Evolutionary conservation across 2,329 filamentous ascomycete species (phyloP).

Genomic region (Mollisiaceae sp.): DNA sequence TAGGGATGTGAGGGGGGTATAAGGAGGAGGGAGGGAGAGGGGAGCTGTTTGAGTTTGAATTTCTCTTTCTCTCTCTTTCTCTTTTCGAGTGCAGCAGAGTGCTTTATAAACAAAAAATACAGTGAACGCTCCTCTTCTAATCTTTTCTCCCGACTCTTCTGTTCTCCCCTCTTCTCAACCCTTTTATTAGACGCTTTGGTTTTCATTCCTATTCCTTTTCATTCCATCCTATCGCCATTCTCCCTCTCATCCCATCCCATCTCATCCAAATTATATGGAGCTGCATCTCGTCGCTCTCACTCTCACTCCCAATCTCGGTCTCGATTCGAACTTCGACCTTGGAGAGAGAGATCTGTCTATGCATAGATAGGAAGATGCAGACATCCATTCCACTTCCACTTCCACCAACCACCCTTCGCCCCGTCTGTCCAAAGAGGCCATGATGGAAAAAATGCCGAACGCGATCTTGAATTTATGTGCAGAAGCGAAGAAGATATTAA

Average conservation of each 20-base stretch:
- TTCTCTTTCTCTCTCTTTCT: too few species aligned
- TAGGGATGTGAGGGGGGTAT: too few species aligned
- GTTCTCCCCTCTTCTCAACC: too few species aligned
- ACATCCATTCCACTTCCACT: too few species aligned
- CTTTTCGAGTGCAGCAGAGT: conserved; percentile 12
- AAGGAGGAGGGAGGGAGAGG: too few species aligned
- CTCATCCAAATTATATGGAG: background rate
- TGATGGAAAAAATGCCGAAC: background rate
- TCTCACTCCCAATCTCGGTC: background rate
- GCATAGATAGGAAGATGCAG: conserved; percentile 12
- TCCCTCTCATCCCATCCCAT: background rate
- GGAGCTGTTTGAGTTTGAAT: too few species aligned
- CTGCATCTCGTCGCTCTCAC: too few species aligned
- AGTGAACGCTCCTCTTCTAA: too few species aligned
- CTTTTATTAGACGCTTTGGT: too few species aligned
- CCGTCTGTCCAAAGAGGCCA: conserved; percentile 4
- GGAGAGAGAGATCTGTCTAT: background rate
- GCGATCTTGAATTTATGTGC: conserved; percentile 22
- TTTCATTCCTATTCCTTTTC: too few species aligned
- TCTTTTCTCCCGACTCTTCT: too few species aligned
- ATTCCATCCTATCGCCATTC: background rate
- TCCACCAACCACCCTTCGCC: background rate
- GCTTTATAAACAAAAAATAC: conserved; percentile 20
- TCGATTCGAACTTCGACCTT: too few species aligned
- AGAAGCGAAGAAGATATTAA: conserved; percentile 17